phyloP scores from a whole-genome alignment of 768 basidiomycete genomes.

The Cystofilobasidium ferigula region DNA sequence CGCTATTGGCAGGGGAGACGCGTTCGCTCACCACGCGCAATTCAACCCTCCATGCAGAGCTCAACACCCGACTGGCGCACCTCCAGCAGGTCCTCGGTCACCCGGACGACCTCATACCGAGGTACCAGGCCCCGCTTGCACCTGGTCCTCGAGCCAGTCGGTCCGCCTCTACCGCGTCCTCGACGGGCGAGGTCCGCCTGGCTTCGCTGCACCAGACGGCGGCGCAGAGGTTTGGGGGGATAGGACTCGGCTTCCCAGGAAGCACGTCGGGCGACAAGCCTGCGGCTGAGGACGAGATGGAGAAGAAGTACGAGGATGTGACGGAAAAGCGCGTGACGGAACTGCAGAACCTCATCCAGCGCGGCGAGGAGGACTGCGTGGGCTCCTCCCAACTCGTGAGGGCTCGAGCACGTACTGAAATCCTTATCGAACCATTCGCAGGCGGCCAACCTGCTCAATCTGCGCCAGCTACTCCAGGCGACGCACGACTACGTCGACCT shows the following conservation, averaged over 20 bases:
- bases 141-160: background rate
- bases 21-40: background rate
- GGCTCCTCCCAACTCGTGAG: slow-evolving; percentile 32
- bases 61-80: background rate
- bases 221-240: background rate
- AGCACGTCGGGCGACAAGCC: background rate
- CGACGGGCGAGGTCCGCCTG: background rate
- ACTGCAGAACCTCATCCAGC: slow-evolving; percentile 71
- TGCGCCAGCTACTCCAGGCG: slow-evolving; percentile 56
- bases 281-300: background rate
- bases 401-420: background rate
- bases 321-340: slow-evolving; percentile 67
- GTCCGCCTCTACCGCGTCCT: background rate
- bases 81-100: slow-evolving; percentile 9
- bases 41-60: background rate
- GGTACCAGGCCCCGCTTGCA: background rate
- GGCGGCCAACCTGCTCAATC: slow-evolving; percentile 56
- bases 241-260: background rate
- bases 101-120: background rate
- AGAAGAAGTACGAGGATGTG: slow-evolving; percentile 45
- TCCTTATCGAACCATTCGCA: slow-evolving; percentile 34
- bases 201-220: background rate
- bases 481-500: slow-evolving; percentile 75
- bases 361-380: slow-evolving; percentile 78
- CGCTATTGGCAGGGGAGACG: background rate